Evolutionary conservation across 768 basidiomycete genomes (phyloP), one percentile per base, ranked within the genome.

Genomic region (Suillus plorans): DNA sequence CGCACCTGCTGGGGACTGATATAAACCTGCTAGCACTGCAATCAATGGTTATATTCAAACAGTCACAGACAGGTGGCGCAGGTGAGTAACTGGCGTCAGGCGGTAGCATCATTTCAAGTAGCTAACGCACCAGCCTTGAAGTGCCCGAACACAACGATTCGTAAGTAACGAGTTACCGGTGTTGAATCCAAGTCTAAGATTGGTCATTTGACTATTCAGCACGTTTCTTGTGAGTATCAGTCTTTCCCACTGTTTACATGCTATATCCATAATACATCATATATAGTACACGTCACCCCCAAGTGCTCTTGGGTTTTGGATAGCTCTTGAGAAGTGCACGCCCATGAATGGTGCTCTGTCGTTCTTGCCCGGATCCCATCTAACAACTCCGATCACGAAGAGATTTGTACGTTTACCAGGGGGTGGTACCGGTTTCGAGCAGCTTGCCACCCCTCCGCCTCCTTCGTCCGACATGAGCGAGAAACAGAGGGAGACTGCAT

Each of bases 21-120:
- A 25, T 31, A 12, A 41, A 45, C 25, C 39, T 31, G 28, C 49
- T 68, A 91, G 95, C 92, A 2, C 80, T 96, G 39, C 95, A 97
- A 72, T 94, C 92, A 3, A 97, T 97, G 95, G 82, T 97, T 39
- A 99, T 99, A 66, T 95, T 90, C 70, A 99, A 99, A 77, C 95
- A 98, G 73, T 88, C 92, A 5, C 82, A 89, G 62, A 96, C 99
- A 31, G 97, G 97, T 2, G 95, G 95, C 2, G 88, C 92, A 85
- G 95, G 95, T 95, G 63, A 68, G 79, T 68, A 22, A 20, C 37
- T 52, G 25, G 41, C 28, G 63, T 61, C 47, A 60, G 25, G 22
- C 10, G 39, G 39, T 20, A 42, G 28, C 12, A 18, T 18, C 18
- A 20, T 59, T 41, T 16, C 58, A 42, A 42, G 39, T 9, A 28